A percentile compares a stretch with the other conserved stretches of the same genome.
Conservation (phyloP, 768 basidiomycete species). For the Obba rivulosa region DNA sequence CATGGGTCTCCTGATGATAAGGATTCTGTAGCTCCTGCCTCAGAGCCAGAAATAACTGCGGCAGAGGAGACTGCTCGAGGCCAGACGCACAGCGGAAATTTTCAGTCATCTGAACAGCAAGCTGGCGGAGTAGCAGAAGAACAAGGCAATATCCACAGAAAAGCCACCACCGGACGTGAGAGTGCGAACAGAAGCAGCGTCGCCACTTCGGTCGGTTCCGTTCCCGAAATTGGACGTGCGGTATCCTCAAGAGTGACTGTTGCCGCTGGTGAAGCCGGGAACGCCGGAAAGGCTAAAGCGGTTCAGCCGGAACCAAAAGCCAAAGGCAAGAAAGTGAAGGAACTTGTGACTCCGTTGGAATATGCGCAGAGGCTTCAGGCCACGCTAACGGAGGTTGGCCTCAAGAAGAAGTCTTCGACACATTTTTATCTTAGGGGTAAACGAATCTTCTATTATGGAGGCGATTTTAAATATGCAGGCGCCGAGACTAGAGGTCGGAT, state of each 20-base stretch:
- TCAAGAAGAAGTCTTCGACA: constrained; percentile 1
- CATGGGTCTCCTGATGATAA: too few relatives aligned
- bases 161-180: too few relatives aligned
- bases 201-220: too few relatives aligned
- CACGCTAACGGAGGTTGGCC: constrained; percentile 17
- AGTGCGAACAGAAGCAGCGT: too few relatives aligned
- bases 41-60: too few relatives aligned
- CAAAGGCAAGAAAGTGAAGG: constrained; percentile 28
- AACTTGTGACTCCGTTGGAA: constrained; percentile 40
- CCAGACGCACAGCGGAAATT: too few relatives aligned
- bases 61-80: too few relatives aligned
- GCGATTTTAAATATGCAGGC: constrained; percentile 50
- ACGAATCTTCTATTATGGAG: constrained; percentile 53
- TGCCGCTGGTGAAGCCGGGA: neutral
- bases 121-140: too few relatives aligned
- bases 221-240: neutral
- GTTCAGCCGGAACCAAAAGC: constrained; percentile 21
- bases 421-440: constrained; percentile 43
- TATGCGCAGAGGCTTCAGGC: constrained; percentile 47
- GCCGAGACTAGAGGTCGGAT: constrained; percentile 49
- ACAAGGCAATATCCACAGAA: too few relatives aligned
- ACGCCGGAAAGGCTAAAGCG: neutral
- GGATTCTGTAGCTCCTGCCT: too few relatives aligned
- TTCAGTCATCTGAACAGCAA: too few relatives aligned
- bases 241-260: neutral